Percentiles rank a stretch among this genome's conserved stretches.
phyloP scores from a whole-genome alignment of 1,284 basidiomycete species.

The Puccinia hordei region DNA sequence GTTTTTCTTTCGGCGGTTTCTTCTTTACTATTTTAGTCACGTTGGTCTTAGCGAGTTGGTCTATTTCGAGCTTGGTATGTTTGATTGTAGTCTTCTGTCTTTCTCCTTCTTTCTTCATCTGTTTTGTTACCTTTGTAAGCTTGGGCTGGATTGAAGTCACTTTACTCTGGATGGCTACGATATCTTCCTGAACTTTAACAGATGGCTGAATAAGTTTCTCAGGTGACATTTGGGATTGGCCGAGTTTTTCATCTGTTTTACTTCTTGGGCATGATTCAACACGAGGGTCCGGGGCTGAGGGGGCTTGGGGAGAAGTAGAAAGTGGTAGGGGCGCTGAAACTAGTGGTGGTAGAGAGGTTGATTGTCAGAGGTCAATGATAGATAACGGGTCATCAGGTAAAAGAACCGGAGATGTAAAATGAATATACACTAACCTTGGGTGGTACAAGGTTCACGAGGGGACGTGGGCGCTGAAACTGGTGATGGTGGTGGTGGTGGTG shows the following conservation, averaged over 20 bases:
- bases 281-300: not conserved
- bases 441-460: too few relatives aligned
- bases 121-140: slow-evolving; percentile 3
- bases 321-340: slow-evolving; percentile 2
- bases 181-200: slow-evolving; percentile 3
- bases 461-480: slow-evolving; percentile 20
- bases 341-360: too few relatives aligned
- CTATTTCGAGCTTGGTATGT: slow-evolving; percentile 2
- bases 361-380: too few relatives aligned
- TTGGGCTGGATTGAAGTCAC: slow-evolving; percentile 7
- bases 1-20: slow-evolving; percentile 17
- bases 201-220: slow-evolving; percentile 23
- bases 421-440: too few relatives aligned
- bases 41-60: not conserved
- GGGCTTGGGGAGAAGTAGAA: not conserved
- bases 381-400: too few relatives aligned
- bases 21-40: slow-evolving; percentile 13
- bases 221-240: slow-evolving; percentile 16
- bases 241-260: slow-evolving; percentile 27
- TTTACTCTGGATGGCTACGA: slow-evolving; percentile 11
- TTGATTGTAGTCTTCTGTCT: slow-evolving; percentile 5
- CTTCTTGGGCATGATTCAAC: not conserved
- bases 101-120: slow-evolving; percentile 31
- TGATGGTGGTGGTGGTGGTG: not conserved
- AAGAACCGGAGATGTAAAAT: too few relatives aligned